Evolutionary conservation across 1,284 basidiomycete genomes (phyloP).

Genomic region (Apiotrichum akiyoshidainum): DNA sequence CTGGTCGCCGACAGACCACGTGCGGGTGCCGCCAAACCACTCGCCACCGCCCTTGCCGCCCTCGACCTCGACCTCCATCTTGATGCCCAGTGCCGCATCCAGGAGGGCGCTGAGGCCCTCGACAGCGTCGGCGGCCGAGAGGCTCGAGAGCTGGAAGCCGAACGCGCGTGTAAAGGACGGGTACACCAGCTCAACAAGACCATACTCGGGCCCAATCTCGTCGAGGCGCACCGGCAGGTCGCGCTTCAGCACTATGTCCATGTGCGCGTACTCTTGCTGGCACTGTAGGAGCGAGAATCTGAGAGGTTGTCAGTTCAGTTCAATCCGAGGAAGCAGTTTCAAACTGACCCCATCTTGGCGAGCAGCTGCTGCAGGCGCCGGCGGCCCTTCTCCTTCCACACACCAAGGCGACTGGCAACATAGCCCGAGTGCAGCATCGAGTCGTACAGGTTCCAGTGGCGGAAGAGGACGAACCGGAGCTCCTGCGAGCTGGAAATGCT

Average conservation of each 20-base stretch:
- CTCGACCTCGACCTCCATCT: slow-evolving; percentile 82
- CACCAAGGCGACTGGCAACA: slow-evolving; percentile 87
- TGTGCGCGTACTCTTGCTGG: slow-evolving; percentile 88
- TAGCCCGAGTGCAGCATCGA: slow-evolving; percentile 98
- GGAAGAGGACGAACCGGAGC: slow-evolving; percentile 86
- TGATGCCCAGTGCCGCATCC: slow-evolving; percentile 84
- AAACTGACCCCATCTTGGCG: slow-evolving; percentile 93
- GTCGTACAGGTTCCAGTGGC: slow-evolving; percentile 97
- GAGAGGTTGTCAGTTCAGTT: background rate
- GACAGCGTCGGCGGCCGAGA: slow-evolving; percentile 90
- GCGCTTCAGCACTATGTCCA: slow-evolving; percentile 91
- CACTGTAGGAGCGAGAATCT: slow-evolving; percentile 91
- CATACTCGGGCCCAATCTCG: slow-evolving; percentile 90
- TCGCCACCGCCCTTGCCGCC: slow-evolving; percentile 79
- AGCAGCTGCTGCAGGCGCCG: slow-evolving; percentile 85
- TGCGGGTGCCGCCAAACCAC: slow-evolving; percentile 68
- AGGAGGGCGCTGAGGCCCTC: slow-evolving; percentile 84
- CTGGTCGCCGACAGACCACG: slow-evolving; percentile 10
- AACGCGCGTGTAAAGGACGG: slow-evolving; percentile 87
- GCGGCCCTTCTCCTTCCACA: slow-evolving; percentile 91
- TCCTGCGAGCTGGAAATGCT: slow-evolving; percentile 78
- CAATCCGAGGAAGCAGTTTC: background rate
- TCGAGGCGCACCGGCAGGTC: slow-evolving; percentile 79
- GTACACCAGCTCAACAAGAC: slow-evolving; percentile 89
- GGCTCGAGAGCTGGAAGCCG: slow-evolving; percentile 78